phyloP scores from a whole-genome alignment of 306 rosid species.

The Rosa lucieae region DNA sequence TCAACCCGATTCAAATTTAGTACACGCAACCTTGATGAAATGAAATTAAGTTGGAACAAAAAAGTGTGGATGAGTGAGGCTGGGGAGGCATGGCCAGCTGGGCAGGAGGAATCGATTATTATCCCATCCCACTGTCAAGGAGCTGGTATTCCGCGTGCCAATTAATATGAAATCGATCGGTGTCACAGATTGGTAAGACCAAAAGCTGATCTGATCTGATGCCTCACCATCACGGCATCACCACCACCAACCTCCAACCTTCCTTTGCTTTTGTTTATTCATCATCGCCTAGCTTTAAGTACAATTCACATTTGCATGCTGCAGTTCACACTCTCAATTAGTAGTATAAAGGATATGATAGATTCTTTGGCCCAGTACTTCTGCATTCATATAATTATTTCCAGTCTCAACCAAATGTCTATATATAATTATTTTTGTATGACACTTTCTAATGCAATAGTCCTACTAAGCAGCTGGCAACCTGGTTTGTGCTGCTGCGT shows the following conservation, averaged over 20 bases:
- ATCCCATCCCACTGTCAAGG: conserved; percentile 4
- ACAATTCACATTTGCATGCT: neutral
- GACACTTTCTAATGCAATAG: neutral
- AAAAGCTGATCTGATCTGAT: conserved; percentile 6
- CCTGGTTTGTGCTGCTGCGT: neutral
- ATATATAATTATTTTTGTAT: neutral
- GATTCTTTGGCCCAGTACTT: neutral
- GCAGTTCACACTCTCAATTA: neutral
- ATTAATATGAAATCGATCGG: conserved; percentile 1
- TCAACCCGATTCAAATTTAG: too few species aligned
- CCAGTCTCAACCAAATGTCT: neutral
- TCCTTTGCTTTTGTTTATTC: neutral
- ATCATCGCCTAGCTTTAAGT: neutral
- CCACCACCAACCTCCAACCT: conserved; percentile 7
- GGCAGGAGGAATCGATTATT: neutral
- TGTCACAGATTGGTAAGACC: neutral
- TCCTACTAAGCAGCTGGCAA: neutral
- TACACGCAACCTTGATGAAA: neutral
- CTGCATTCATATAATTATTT: neutral
- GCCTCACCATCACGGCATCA: neutral
- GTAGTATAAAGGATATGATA: neutral
- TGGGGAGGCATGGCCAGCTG: neutral
- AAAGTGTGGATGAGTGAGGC: neutral
- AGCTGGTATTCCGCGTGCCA: conserved; percentile 12
- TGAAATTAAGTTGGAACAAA: neutral